phyloP scores from a whole-genome alignment of 2,329 filamentous ascomycete species.

The Bipolaris bicolor region DNA sequence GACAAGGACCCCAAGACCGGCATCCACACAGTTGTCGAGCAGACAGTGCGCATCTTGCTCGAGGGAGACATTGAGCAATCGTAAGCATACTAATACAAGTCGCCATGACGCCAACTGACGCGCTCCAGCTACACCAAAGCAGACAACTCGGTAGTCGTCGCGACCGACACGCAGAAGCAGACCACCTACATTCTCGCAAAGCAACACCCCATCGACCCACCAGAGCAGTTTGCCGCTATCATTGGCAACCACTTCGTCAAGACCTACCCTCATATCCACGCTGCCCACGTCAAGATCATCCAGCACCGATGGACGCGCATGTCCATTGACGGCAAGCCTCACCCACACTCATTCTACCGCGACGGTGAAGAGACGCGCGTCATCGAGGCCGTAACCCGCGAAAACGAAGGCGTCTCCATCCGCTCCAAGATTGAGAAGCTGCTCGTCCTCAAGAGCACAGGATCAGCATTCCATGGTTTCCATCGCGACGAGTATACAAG shows the following conservation, averaged over 20 bases:
- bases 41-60: conserved; percentile 90
- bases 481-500: conserved; percentile 92
- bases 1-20: conserved; percentile 77
- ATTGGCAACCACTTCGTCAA: conserved; percentile 88
- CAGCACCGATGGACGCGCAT: conserved; percentile 94
- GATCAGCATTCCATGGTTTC: conserved; percentile 94
- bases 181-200: conserved; percentile 89
- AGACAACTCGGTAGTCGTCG: conserved; percentile 94
- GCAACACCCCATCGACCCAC: conserved; percentile 87
- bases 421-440: conserved; percentile 80
- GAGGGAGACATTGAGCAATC: conserved; percentile 90
- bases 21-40: conserved; percentile 86
- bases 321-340: conserved; percentile 82
- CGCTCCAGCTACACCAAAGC: conserved; percentile 79
- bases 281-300: conserved; percentile 78
- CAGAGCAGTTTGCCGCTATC: conserved; percentile 87
- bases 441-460: conserved; percentile 93
- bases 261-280: conserved; percentile 85
- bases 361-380: conserved; percentile 88
- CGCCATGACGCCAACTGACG: conserved; percentile 18
- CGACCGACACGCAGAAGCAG: conserved; percentile 98
- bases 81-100: conserved; percentile 54
- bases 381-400: conserved; percentile 74
- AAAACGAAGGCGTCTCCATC: conserved; percentile 72
- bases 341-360: conserved; percentile 93